Base-by-base conservation (phyloP, 1,284 basidiomycete genomes). In the Entoloma clypeatum region DNA sequence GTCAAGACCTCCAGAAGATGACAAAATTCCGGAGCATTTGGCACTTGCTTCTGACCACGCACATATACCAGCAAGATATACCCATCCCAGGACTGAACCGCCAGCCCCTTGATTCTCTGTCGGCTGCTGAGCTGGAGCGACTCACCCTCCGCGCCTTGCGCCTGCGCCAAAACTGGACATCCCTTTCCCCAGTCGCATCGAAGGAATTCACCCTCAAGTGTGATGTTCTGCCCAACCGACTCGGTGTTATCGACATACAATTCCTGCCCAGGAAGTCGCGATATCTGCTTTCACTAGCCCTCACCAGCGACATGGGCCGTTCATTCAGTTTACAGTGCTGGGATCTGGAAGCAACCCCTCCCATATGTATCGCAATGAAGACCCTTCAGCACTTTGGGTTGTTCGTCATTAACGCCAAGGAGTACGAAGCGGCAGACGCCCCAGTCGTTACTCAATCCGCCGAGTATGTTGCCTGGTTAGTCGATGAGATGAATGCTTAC, bases 11-110 rank as follows among this genome's bases (percentile, higher is more conserved):
- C 28, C 47, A 55, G 14, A 50, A 60, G 1, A 51, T 72, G 13
- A 75, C 77, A 0, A 65, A 62, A 16, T 54, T 69, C 2, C 73
- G 70, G 14, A 60, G 64, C 32, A 62, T 81, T 22, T 83, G 80
- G 80, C 56, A 64, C 11, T 44, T 61, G 10, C 62, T 76, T 11
- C 55, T 81, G 21, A 62, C 60, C 11, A 56, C 44, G 18, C 62
- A 71, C 39, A 59, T 77, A 27, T 48, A 71, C 29, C 58, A 63
- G 7, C 50, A 60, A n/a, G 60, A 66, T 42, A 57, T 79, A 14
- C 79, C 81, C 4, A 57, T 71, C 19, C 76, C 75, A 2, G 51
- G 63, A 9, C 53, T 71, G 9, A 36, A 47, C 6, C 45, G 52
- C 10, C 48, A 50, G 18, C 21, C 53, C 13, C 41, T 74, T 8